These are phyloP conservation scores for Gnomoniopsis smithogilvyi DNA, from an alignment of 2,329 filamentous ascomycete genomes.

Conservation along the genomic window DNA sequence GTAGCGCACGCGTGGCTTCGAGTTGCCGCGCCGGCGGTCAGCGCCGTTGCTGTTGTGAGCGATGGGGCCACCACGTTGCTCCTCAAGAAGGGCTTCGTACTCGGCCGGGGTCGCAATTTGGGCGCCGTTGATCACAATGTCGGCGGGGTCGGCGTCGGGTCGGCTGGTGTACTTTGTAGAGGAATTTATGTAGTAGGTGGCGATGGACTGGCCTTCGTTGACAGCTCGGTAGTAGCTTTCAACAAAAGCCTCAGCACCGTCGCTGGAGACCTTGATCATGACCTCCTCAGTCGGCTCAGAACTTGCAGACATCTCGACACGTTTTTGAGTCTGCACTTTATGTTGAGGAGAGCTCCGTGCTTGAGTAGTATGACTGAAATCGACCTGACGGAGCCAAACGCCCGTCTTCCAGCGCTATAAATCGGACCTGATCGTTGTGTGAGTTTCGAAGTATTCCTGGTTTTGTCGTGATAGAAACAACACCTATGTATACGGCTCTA, in stretches of 20 bases:
- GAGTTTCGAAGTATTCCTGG: too few relatives aligned
- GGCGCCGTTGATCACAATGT: slow-evolving; percentile 79
- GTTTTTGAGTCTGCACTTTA: background rate
- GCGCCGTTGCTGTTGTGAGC: slow-evolving; percentile 14
- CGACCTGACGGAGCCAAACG: too few relatives aligned
- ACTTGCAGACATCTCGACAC: slow-evolving; percentile 1
- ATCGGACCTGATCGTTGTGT: too few relatives aligned
- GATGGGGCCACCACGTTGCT: slow-evolving; percentile 45
- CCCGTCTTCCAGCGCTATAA: too few relatives aligned
- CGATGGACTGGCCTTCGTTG: slow-evolving; percentile 56
- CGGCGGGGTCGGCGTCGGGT: slow-evolving; percentile 50
- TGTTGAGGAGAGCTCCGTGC: background rate
- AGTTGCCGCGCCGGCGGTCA: background rate
- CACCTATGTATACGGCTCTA: too few relatives aligned
- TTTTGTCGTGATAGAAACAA: too few relatives aligned
- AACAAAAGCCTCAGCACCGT: slow-evolving; percentile 67
- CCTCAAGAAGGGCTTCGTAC: slow-evolving; percentile 66
- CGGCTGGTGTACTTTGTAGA: slow-evolving; percentile 43
- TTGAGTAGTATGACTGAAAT: background rate
- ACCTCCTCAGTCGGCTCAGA: slow-evolving; percentile 31
- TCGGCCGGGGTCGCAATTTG: slow-evolving; percentile 58
- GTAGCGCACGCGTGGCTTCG: slow-evolving; percentile 50
- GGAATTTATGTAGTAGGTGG: slow-evolving; percentile 67
- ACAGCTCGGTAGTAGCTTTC: slow-evolving; percentile 75
- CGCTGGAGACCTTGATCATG: slow-evolving; percentile 42